These are phyloP conservation scores for Chytridium lagenaria DNA, from an alignment of 371 early-diverging fungal genomes.

Conservation along the genomic window DNA sequence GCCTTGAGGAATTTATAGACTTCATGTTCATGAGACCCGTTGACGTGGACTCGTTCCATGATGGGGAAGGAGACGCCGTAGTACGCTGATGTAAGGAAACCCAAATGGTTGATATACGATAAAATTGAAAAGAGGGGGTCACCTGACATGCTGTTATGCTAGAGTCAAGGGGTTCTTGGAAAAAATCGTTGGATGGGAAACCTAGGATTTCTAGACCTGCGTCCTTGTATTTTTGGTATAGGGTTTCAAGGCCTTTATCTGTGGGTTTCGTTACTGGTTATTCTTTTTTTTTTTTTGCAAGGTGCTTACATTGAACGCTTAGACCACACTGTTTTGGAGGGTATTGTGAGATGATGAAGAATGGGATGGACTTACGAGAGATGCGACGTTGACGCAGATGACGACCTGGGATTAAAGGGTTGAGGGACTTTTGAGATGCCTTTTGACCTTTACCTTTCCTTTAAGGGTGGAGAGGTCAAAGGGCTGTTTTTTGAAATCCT, in stretches of 20 bases:
- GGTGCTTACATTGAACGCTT: neutral
- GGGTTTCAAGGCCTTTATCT: conserved; percentile 9
- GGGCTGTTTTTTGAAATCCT: conserved; percentile 57
- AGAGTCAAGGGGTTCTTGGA: conserved; percentile 8
- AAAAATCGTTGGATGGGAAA: conserved; percentile 18
- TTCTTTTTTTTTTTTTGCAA: neutral
- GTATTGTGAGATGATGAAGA: neutral
- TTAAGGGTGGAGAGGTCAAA: conserved; percentile 49
- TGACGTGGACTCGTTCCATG: conserved; percentile 76
- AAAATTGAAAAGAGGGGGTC: conserved; percentile 46
- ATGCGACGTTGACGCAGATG: conserved; percentile 15
- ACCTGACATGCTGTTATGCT: too few relatives aligned
- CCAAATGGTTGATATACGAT: too few relatives aligned
- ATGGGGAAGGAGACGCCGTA: conserved; percentile 82
- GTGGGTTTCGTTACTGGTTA: neutral
- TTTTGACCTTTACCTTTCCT: conserved; percentile 62
- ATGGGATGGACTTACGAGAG: neutral
- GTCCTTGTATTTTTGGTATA: conserved; percentile 15
- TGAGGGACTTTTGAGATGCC: neutral
- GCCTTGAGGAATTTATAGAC: conserved; percentile 49
- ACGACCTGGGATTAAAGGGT: conserved; percentile 53
- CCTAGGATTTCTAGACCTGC: conserved; percentile 6
- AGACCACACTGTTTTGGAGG: conserved; percentile 6
- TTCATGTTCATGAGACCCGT: conserved; percentile 51
- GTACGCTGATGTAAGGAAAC: too few relatives aligned